Conservation (phyloP, 495 filamentous ascomycete genomes). For the Tuber calosporum region DNA sequence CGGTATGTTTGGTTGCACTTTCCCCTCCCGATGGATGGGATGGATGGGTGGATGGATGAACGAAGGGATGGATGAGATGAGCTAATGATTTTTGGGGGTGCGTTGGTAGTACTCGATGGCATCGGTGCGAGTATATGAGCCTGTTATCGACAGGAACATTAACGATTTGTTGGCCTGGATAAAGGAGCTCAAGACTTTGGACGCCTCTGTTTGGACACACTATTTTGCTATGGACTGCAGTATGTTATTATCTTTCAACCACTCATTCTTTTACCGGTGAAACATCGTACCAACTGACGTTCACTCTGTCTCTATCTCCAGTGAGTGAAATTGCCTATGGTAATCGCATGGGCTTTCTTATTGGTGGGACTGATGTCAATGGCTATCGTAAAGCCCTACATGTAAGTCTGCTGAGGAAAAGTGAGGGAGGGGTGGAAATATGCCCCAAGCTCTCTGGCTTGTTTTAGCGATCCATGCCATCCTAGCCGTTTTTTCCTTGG, state of each 20-base stretch:
- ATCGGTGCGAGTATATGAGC: slow-evolving; percentile 9
- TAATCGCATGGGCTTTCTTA: slow-evolving; percentile 15
- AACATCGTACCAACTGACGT: neutral
- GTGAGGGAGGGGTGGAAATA: neutral
- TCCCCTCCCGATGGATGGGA: neutral
- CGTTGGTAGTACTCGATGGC: slow-evolving; percentile 13
- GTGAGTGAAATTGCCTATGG: slow-evolving; percentile 19
- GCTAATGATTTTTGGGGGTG: neutral
- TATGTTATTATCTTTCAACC: neutral
- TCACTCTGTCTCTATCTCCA: neutral
- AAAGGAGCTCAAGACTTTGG: slow-evolving; percentile 6
- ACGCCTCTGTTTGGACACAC: slow-evolving; percentile 9
- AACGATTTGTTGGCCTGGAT: slow-evolving; percentile 9
- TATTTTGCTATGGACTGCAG: slow-evolving; percentile 15
- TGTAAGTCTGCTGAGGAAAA: slow-evolving; percentile 1
- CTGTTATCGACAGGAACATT: neutral
- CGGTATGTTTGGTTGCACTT: neutral
- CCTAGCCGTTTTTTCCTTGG: neutral
- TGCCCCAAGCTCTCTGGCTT: neutral
- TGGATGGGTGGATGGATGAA: too few species aligned
- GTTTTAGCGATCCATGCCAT: neutral
- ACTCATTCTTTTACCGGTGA: neutral
- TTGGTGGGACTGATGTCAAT: slow-evolving; percentile 45
- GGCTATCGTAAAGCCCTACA: slow-evolving; percentile 51
- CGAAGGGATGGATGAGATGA: neutral